Evolutionary conservation across 129 eudicot species (phyloP).

Genomic region (sunflower (Helianthus annuus)): DNA sequence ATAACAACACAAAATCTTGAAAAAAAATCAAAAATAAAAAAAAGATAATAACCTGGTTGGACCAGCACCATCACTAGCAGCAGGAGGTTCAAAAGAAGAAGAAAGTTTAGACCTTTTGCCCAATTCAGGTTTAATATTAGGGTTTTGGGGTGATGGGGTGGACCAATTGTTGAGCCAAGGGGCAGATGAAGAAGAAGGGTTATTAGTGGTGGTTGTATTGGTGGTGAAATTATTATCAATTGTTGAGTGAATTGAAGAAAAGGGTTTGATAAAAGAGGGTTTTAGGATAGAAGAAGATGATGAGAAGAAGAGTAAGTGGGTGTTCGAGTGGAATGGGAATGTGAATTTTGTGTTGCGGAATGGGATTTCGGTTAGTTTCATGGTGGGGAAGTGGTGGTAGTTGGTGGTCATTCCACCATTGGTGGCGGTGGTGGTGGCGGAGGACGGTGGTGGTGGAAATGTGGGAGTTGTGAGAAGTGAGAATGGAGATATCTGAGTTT

Average conservation of each 20-base stretch:
- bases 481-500: neutral
- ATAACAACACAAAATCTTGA: no score
- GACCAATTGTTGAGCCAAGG: constrained; percentile 83
- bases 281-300: constrained; percentile 26
- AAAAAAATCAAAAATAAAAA: no score
- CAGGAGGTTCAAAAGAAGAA: neutral
- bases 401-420: constrained; percentile 24
- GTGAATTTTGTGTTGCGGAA: constrained; percentile 38
- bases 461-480: neutral
- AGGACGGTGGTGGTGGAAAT: neutral
- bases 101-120: constrained; percentile 20
- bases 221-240: constrained; percentile 19
- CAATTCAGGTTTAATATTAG: constrained; percentile 17
- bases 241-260: constrained; percentile 43
- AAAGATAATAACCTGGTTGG: neutral
- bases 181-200: constrained; percentile 42
- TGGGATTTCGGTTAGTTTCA: constrained; percentile 61
- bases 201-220: constrained; percentile 2
- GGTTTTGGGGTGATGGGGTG: constrained; percentile 35
- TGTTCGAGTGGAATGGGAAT: constrained; percentile 31
- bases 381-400: constrained; percentile 23
- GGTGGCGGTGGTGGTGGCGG: constrained; percentile 7
- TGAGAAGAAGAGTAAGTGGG: constrained; percentile 35
- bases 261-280: constrained; percentile 42
- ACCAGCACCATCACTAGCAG: neutral